These are phyloP conservation scores for Cercospora berteroae DNA, from an alignment of 2,329 filamentous ascomycete genomes.

Conservation along the genomic window DNA sequence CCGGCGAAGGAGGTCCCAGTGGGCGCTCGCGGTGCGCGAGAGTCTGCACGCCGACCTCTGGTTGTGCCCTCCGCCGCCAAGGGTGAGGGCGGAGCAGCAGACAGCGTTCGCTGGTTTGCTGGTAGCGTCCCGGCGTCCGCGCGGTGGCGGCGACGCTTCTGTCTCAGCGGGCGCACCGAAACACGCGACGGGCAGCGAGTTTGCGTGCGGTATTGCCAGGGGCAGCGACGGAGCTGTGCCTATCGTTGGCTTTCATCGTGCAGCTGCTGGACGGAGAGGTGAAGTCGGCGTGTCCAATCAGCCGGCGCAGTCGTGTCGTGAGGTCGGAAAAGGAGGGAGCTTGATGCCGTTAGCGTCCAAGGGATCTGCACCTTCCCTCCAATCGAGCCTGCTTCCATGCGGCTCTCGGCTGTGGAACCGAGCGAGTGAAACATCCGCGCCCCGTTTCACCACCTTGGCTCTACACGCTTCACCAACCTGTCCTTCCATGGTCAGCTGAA, in stretches of 20 bases:
- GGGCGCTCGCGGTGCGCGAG: slow-evolving; percentile 5
- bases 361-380: neutral
- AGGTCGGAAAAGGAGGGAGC: slow-evolving; percentile 6
- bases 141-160: slow-evolving; percentile 13
- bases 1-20: slow-evolving; percentile 9
- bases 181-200: slow-evolving; percentile 2
- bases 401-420: slow-evolving; percentile 4
- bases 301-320: neutral
- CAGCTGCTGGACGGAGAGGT: slow-evolving; percentile 5
- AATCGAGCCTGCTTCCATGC: neutral
- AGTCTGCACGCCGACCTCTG: slow-evolving; percentile 13
- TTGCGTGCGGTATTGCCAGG: slow-evolving; percentile 14
- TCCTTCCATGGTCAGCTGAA: slow-evolving; percentile 3
- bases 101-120: slow-evolving; percentile 12
- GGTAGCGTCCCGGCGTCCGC: slow-evolving; percentile 8
- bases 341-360: slow-evolving; percentile 1
- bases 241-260: slow-evolving; percentile 11
- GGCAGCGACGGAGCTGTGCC: slow-evolving; percentile 8
- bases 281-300: slow-evolving; percentile 17
- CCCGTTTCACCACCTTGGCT: slow-evolving; percentile 2
- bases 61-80: slow-evolving; percentile 14
- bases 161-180: slow-evolving; percentile 11
- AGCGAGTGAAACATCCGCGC: slow-evolving; percentile 3
- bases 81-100: neutral
- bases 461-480: neutral